Base-by-base conservation (phyloP, 2,329 filamentous ascomycete genomes). In the Penicillium sp. region DNA sequence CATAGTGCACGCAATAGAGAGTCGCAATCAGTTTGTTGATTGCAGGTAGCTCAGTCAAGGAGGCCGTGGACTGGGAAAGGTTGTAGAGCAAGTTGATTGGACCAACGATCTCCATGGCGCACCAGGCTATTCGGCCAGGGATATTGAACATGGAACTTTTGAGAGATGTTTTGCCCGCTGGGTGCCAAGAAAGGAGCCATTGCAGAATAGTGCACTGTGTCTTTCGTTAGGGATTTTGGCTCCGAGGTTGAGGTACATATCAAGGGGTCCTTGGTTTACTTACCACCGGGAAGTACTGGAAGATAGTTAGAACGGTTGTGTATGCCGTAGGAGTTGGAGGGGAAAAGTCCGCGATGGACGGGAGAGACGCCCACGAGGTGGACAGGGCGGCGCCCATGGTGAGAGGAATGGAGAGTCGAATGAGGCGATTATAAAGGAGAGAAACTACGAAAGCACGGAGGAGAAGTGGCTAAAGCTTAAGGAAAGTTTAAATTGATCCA, bases 151-250 rank as follows among this genome's bases (percentile, higher is more conserved):
- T 80, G 70, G 90, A 93, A 53, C 66, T 69, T 26, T 71, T 65
- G 19, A 88, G 84, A 3, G 92, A 96, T 2, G 93, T 97, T 80
- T 98, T 98, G 76, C 95, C 95, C 82, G 94, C 92, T 55, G 91
- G 91, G 76, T 97, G 95, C 85, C 87, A 97, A 59, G 87, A 85
- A n/a, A 84, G 80, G 59, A 89, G 62, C 89, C 90, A 96, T 86
- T 97, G 93, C 24, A 86, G 56, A 1, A 87, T 85, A 0, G 89
- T 89, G 65, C 92, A 73, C 92, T 96, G 63, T 7, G 51, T 19
- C 13, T 58, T 65, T 57, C 66, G 59, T 58, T 51, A 40, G 66
- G 9, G 9, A 28, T 13, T 56, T 22, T 53, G 2, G 51, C 28
- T 26, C 22, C 28, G 12, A 35, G 30, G 24, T 26, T 30, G n/a